Conservation (phyloP, 225 moss, liverwort and hornwort genomes). For the Bryum argenteum region DNA sequence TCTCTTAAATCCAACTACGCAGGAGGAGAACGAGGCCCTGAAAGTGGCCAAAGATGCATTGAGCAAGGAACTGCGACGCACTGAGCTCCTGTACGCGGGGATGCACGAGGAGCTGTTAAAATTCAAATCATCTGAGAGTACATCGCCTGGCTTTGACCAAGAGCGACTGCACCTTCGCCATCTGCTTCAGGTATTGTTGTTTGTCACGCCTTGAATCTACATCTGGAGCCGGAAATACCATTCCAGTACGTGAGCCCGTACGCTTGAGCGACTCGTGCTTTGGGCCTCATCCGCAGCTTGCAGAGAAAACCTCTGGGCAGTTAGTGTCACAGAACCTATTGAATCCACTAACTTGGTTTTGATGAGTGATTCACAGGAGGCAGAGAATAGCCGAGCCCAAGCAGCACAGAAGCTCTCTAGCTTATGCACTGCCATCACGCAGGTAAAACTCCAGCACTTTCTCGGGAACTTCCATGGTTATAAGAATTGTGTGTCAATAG, state of each 20-base stretch:
- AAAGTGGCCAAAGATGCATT: constrained; percentile 72
- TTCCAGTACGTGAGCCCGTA: not conserved
- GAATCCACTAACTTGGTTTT: constrained; percentile 29
- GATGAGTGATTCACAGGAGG: constrained; percentile 61
- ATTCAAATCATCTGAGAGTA: constrained; percentile 56
- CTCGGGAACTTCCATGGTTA: not conserved
- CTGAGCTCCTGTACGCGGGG: constrained; percentile 75
- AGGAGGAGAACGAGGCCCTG: constrained; percentile 88
- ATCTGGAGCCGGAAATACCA: not conserved
- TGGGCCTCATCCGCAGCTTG: not conserved
- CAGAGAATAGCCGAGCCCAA: constrained; percentile 70
- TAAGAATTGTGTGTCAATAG: not conserved
- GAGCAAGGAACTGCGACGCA: constrained; percentile 70
- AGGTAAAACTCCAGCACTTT: constrained; percentile 46
- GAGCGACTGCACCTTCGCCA: constrained; percentile 63
- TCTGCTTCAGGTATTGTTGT: constrained; percentile 64
- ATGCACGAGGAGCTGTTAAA: constrained; percentile 77
- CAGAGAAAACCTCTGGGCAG: not conserved
- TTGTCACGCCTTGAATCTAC: not conserved
- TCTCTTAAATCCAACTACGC: constrained; percentile 2
- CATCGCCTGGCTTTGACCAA: constrained; percentile 69
- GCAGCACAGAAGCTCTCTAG: constrained; percentile 65
- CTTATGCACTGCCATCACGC: constrained; percentile 72
- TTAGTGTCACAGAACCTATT: not conserved
- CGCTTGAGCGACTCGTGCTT: constrained; percentile 12